These are phyloP conservation scores for Acrodontium crateriforme DNA, from an alignment of 2,329 filamentous ascomycete species.

Conservation along the genomic window DNA sequence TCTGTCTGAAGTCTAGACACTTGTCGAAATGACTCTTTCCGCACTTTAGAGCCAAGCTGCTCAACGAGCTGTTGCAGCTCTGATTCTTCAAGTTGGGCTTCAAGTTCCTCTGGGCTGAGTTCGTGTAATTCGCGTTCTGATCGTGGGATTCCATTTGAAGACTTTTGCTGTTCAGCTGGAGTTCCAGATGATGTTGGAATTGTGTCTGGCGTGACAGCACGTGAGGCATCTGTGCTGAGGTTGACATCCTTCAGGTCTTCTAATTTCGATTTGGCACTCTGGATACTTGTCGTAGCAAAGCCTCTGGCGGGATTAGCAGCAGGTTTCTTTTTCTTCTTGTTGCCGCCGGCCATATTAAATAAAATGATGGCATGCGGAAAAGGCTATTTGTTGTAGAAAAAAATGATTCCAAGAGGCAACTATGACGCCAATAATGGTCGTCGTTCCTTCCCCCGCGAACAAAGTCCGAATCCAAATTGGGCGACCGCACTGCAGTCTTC, in stretches of 20 bases:
- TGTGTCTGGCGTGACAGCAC: constrained; percentile 14
- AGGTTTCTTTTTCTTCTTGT: constrained; percentile 86
- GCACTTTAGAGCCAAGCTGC: constrained; percentile 64
- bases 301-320: constrained; percentile 76
- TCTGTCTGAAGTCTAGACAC: constrained; percentile 71
- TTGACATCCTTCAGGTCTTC: constrained; percentile 18
- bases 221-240: constrained; percentile 15
- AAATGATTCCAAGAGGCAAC: not conserved
- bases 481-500: too few species aligned
- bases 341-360: constrained; percentile 15
- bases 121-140: constrained; percentile 30
- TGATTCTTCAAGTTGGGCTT: constrained; percentile 76
- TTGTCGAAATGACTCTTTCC: constrained; percentile 66
- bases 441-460: too few species aligned
- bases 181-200: constrained; percentile 10
- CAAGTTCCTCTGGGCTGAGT: constrained; percentile 75
- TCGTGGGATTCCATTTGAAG: constrained; percentile 4
- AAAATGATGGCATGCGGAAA: too few species aligned
- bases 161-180: constrained; percentile 11
- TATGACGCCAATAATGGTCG: too few species aligned
- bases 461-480: too few species aligned
- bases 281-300: constrained; percentile 85
- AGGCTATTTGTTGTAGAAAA: too few species aligned
- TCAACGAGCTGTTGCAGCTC: constrained; percentile 81
- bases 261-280: constrained; percentile 53